Evolutionary conservation across 805 yeast species (phyloP), one percentile per base, ranked within the genome.

Genomic region (Myxozyma neotropica): DNA sequence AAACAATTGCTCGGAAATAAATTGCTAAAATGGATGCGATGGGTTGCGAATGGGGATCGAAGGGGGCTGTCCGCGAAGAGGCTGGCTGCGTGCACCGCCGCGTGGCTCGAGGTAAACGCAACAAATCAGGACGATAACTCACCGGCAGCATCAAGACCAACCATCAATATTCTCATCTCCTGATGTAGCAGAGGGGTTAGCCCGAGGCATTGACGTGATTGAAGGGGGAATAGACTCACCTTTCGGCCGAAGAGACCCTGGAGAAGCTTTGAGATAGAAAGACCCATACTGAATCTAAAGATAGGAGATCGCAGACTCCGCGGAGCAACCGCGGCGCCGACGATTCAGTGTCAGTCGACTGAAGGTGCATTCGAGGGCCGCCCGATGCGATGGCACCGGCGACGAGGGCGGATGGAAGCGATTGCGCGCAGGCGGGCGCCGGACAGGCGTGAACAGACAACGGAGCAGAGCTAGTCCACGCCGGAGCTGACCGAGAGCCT

Each of bases 191-290:
- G 8, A 19, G 4, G 35, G 27, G 17, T 29, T 23, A 33, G 40
- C 27, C 13, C 12, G 19, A 7, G 46, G 24, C 2, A 19, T 21
- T 23, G 40, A 23, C n/a, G 15, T 6, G 24, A 39, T 10, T 17
- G 39, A 7, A 38, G 29, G 21, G 35, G 39, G 23, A 45, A 27
- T 23, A 10, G 5, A 48, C 57, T n/a, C 38, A 62, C 98, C 81
- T 88, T 92, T 80, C 90, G 91, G 81, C 97, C 97, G 74, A 93
- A 89, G 71, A 92, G 94, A 84, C 92, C 93, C 78, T 86, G 86
- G 77, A 93, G 88, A 79, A 92, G 84, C 80, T 90, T 92, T 68
- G 97, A 93, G 78, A 92, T 85, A 71, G 91, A 88, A 79, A 92
- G 82, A 83, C 98, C 98, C 98, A 93, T 92, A 80, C 78, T 54